phyloP scores from a whole-genome alignment of 2,329 filamentous ascomycete species.

The Alternaria sp. region DNA sequence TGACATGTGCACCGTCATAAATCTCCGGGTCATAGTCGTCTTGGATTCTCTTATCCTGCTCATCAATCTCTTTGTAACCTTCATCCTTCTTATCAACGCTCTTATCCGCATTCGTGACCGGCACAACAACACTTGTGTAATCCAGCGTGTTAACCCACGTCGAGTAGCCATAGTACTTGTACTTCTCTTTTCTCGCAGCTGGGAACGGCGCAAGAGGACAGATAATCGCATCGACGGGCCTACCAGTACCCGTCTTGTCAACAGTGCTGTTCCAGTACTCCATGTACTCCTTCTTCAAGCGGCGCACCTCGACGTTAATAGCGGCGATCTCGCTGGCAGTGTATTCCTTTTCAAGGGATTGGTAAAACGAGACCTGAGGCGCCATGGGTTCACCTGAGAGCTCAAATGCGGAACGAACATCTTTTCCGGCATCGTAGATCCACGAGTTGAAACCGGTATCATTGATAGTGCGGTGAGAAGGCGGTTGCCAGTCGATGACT shows the following conservation, averaged over 20 bases:
- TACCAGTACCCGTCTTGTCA: conserved; percentile 34
- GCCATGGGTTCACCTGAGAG: conserved; percentile 46
- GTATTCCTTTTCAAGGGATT: conserved; percentile 26
- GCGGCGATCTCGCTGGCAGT: conserved; percentile 44
- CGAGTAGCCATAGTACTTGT: conserved; percentile 46
- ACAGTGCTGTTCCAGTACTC: conserved; percentile 51
- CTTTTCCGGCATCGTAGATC: conserved; percentile 43
- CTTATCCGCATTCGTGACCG: conserved; percentile 46
- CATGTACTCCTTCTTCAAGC: conserved; percentile 45
- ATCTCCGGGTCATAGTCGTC: conserved; percentile 50
- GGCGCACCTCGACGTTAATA: conserved; percentile 40
- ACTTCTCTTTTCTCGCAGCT: conserved; percentile 40
- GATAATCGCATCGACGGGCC: conserved; percentile 51
- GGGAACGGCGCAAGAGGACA: conserved; percentile 50
- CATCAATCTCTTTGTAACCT: conserved; percentile 35
- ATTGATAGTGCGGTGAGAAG: conserved; percentile 31
- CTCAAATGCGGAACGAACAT: conserved; percentile 42
- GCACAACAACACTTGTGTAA: conserved; percentile 46
- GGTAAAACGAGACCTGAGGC: conserved; percentile 35
- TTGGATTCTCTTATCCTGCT: conserved; percentile 36
- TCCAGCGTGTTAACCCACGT: conserved; percentile 44
- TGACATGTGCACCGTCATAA: conserved; percentile 50
- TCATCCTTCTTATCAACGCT: conserved; percentile 35
- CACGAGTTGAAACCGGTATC: conserved; percentile 37
- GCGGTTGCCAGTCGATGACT: conserved; percentile 39